Evolutionary conservation across 2,329 filamentous ascomycete genomes (phyloP), one percentile per base, ranked within the genome.

Genomic region (Trichoderma sp.): DNA sequence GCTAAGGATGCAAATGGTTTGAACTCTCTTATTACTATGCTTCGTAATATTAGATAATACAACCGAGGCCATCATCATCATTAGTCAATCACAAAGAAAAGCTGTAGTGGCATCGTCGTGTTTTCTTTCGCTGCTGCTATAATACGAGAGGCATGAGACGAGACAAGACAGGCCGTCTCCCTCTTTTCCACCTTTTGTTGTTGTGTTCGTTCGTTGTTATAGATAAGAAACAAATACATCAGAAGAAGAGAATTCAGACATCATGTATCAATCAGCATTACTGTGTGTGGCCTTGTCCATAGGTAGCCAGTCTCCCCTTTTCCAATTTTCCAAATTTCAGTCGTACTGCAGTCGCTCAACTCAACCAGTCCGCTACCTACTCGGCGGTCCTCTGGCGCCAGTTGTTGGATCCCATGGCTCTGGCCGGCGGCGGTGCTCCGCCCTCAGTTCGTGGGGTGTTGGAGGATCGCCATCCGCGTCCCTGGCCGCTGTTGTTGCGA

Each of bases 341-440:
- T 58, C n/a, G 7, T 18, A 39, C 36, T 39, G 36, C 36, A n/a
- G 34, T 32, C 28, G 47, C 34, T 12, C n/a, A 12, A 18, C 34
- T 36, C 34, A 36, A 39, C 36, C 36, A 39, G 51, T 21, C 26
- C 26, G 26, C 28, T 32, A 8, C 26, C 15, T n/a, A 47, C 36
- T 70, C 57, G n/a, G 36, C 51, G 18, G 64, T 58, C 43, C 70
- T 61, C 51, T 43, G 72, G 30, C 63, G 47, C 73, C 69, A 68
- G 61, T 75, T 70, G 24, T 51, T 71, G 28, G 70, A 71, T 53
- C 56, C 73, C 68, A 72, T 71, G 51, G 71, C 71, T 39, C 67
- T 73, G 58, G 57, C 65, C 11, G 60, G n/a, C 0, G 61, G 58
- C 2, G 61, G 58, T n/a, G 43, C 32, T 8, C 51, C 26, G 18